Base-by-base conservation (phyloP, 2,329 filamentous ascomycete species). In the Aspergillus felis region DNA sequence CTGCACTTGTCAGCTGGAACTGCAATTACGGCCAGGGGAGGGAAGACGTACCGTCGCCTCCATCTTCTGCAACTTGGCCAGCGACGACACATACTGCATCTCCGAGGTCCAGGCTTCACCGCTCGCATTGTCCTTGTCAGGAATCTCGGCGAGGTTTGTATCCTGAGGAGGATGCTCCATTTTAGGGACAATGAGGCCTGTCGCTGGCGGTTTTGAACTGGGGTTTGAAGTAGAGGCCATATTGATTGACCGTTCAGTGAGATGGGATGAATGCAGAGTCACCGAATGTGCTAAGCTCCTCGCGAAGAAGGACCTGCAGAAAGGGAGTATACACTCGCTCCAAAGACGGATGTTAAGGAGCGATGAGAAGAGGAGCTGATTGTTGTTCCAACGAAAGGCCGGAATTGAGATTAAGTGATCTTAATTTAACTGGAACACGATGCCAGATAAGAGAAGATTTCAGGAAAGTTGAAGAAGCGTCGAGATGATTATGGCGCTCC, bases 41-140 rank as follows among this genome's bases (percentile, higher is more conserved):
- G 29, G 46, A 12, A 25, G 14, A 27, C 14, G 53, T 42, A 72
- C 70, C 61, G 64, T 70, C 10, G 65, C 57, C 54, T 77, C 75
- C 27, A 77, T 59, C 56, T 76, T 68, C 57, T 77, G 75, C 3
- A 77, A 65, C 50, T 74, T 75, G 12, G 71, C 67, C 49, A 77
- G 65, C 28, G 75, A 77, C 14, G 72, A 70, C 10, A 77, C 71
- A 6, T 77, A 66, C 54, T 74, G 71, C 25, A 71, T 62, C 54
- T 77, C 75, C 12, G 72, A 71, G 14, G 71, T 66, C 60, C 69
- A 70, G 50, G 57, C 55, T 14, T 64, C 58, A 51, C 52, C 38
- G 32, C 24, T 54, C 12, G 51, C 52, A 42, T 52, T 50, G 28
- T 14, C 53, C 9, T 27, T 59, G 51, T 25, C 10, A 17, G 32